Conservation (phyloP, 1,284 basidiomycete species). For the Malassezia furfur region DNA sequence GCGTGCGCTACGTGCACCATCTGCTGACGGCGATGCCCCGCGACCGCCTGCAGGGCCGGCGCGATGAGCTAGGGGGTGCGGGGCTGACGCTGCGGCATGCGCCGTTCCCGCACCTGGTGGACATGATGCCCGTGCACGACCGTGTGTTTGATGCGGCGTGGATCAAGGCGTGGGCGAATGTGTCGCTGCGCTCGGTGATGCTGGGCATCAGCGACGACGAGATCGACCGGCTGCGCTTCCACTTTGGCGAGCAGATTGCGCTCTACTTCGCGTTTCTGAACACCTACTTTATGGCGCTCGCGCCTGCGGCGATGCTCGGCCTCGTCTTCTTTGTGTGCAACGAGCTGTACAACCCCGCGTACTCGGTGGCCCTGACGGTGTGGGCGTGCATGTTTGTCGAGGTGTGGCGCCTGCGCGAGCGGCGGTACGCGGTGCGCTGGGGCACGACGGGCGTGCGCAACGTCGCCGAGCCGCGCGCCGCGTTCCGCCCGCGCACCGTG, state of each 20-base stretch:
- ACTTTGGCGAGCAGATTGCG: constrained; percentile 46
- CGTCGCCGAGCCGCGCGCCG: constrained; percentile 25
- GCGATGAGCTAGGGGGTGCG: constrained; percentile 18
- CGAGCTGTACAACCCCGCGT: constrained; percentile 26
- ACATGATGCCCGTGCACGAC: constrained; percentile 44
- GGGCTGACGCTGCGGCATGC: constrained; percentile 9
- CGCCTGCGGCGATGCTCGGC: constrained; percentile 30
- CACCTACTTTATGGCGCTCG: constrained; percentile 38
- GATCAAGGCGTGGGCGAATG: constrained; percentile 36
- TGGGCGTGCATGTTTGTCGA: constrained; percentile 42
- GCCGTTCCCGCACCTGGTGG: constrained; percentile 38
- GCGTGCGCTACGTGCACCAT: constrained; percentile 30
- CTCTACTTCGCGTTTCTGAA: constrained; percentile 46
- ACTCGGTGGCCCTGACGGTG: constrained; percentile 31
- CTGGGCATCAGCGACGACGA: constrained; percentile 29
- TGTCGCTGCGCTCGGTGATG: constrained; percentile 20
- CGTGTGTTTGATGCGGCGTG: constrained; percentile 33
- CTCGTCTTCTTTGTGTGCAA: constrained; percentile 31
- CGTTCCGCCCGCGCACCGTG: constrained; percentile 29
- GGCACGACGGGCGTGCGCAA: constrained; percentile 32
- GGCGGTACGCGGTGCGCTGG: constrained; percentile 43
- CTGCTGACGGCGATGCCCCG: constrained; percentile 24
- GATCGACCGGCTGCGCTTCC: constrained; percentile 37
- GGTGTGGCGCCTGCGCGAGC: constrained; percentile 42
- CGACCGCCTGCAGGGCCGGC: too few relatives aligned